These are phyloP conservation scores for Collybia sordida DNA, from an alignment of 768 basidiomycete species.

Conservation along the genomic window DNA sequence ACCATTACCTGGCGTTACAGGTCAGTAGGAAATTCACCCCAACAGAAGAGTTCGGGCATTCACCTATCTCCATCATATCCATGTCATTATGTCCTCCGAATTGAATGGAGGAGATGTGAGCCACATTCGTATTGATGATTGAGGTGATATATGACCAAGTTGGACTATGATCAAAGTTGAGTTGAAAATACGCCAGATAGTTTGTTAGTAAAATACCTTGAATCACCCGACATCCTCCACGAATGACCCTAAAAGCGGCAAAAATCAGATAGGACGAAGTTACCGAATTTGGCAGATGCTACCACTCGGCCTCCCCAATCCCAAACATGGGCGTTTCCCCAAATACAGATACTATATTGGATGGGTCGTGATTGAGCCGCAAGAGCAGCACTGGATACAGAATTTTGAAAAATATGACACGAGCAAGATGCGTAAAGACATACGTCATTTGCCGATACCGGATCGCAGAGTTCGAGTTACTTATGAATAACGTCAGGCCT, in stretches of 20 bases:
- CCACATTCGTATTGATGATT: constrained; percentile 43
- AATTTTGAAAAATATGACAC: no score
- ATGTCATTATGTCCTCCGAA: constrained; percentile 57
- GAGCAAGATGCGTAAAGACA: constrained; percentile 12
- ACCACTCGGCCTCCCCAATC: constrained; percentile 57
- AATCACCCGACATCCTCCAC: constrained; percentile 53
- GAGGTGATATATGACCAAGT: constrained; percentile 49
- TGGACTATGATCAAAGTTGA: constrained; percentile 24
- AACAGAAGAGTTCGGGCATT: background rate
- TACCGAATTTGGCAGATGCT: background rate
- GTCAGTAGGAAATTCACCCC: background rate
- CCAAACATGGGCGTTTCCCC: constrained; percentile 56
- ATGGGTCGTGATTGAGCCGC: constrained; percentile 43
- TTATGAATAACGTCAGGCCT: constrained; percentile 14
- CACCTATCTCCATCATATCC: constrained; percentile 56
- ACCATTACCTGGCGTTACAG: constrained; percentile 41
- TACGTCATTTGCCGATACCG: constrained; percentile 58
- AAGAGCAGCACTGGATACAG: constrained; percentile 39
- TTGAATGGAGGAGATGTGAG: constrained; percentile 38
- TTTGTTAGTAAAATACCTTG: constrained; percentile 23
- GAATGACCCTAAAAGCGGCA: constrained; percentile 42
- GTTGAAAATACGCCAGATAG: background rate
- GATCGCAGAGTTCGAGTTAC: constrained; percentile 58
- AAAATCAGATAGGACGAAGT: no score
- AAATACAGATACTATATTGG: constrained; percentile 51